Base-by-base conservation (phyloP, 1,284 basidiomycete genomes). In the Trichosporon sp. region DNA sequence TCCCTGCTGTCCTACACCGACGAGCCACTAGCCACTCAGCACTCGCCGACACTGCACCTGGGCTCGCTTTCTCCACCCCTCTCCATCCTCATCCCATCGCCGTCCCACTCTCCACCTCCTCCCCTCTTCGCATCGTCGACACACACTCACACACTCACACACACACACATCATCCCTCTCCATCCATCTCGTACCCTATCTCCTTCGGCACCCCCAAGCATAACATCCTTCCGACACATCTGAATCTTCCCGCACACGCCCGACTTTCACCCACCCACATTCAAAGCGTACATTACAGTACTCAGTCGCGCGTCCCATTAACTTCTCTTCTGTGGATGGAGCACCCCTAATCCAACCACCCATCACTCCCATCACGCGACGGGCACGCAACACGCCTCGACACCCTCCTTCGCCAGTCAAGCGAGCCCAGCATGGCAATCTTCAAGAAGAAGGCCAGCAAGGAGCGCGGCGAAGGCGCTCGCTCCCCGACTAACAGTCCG, bases 401-500 rank as follows among this genome's bases (percentile, higher is more conserved):
- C 65, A 46, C 26, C 48, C 16, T 26, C 64, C 59, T n/a, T 37
- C 31, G 43, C 65, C 65, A 51, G 38, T 14, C 31, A 40, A 32
- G 21, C 64, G 54, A 7, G 14, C 16, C 68, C 68, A 70, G 40
- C 69, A 75, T 75, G 74, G 74, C 74, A 46, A 75, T 75, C 72
- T 75, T 75, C 64, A 75, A 75, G 65, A 75, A 75, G 70, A 75
- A 75, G 69, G 69, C 68, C 63, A 71, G 66, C 56, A 70, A 70
- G 32, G 70, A 73, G 51, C 74, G 74, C 64, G 74, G 71, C 10
- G 48, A 70, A 31, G 71, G 71, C 66, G 70, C 72, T 40, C 72
- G 74, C 14, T 75, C 74, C 19, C 74, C 74, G n/a, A 71, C 70
- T 4, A 68, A 66, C 61, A 70, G 70, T 43, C 71, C 74, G 12